phyloP scores from a whole-genome alignment of 2,329 filamentous ascomycete species.

The Colletotrichum sojae region DNA sequence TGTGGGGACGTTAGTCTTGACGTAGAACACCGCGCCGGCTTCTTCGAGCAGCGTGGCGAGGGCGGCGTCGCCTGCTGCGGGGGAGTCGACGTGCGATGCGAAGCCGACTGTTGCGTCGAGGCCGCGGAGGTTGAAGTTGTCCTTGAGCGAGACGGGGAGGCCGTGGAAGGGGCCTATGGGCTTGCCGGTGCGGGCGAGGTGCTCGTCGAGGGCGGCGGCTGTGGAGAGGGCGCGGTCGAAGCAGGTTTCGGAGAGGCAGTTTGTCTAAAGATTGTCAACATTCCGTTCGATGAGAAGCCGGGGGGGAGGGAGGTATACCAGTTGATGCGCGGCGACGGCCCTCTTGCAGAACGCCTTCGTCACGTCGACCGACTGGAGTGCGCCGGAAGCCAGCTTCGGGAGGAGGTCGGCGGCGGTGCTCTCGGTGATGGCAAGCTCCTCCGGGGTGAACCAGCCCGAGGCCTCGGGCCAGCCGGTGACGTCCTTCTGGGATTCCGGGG shows the following conservation, averaged over 20 bases:
- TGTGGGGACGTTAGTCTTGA: conserved; percentile 72
- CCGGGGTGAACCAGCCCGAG: conserved; percentile 71
- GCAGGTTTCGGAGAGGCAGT: conserved; percentile 68
- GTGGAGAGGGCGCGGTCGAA: conserved; percentile 66
- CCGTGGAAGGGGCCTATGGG: conserved; percentile 75
- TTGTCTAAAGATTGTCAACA: conserved; percentile 49
- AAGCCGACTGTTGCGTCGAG: conserved; percentile 75
- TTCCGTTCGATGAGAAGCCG: neutral
- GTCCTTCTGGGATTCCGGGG: conserved; percentile 67
- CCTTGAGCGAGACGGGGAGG: conserved; percentile 77
- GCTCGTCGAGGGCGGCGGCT: conserved; percentile 64
- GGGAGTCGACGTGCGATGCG: conserved; percentile 71
- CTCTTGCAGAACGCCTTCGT: conserved; percentile 69
- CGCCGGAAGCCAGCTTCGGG: conserved; percentile 52
- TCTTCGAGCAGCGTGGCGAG: conserved; percentile 58
- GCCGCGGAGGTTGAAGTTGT: conserved; percentile 76
- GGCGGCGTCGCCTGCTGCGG: conserved; percentile 60
- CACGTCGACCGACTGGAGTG: conserved; percentile 61
- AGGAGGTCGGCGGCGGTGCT: conserved; percentile 51
- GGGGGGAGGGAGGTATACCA: neutral
- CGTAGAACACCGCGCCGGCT: conserved; percentile 68
- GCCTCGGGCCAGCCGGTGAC: conserved; percentile 68
- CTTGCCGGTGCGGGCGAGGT: conserved; percentile 62
- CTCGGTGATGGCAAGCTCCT: conserved; percentile 57
- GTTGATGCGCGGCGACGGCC: conserved; percentile 54